Evolutionary conservation across 2,329 filamentous ascomycete species (phyloP).

Genomic region (Macrophomina pseudophaseolina): DNA sequence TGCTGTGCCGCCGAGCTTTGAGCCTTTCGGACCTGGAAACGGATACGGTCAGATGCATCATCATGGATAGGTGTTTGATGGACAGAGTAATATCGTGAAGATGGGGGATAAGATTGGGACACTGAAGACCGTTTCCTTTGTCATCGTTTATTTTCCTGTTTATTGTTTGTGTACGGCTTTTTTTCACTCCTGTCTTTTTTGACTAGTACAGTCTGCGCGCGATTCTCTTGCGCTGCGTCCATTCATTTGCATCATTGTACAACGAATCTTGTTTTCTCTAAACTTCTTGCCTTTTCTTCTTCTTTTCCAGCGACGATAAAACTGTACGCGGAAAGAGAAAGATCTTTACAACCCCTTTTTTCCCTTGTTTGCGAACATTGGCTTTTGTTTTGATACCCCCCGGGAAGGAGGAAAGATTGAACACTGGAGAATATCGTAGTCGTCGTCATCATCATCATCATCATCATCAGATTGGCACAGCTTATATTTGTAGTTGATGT

Average conservation of each 20-base stretch:
- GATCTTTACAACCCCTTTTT: neutral
- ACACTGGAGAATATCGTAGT: neutral
- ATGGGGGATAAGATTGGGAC: conserved; percentile 20
- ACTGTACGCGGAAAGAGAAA: too few relatives aligned
- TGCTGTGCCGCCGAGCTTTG: conserved; percentile 11
- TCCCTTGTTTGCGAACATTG: neutral
- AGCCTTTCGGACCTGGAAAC: conserved; percentile 14
- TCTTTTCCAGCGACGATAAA: neutral
- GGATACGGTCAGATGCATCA: neutral
- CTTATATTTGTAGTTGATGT: neutral
- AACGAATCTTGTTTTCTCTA: conserved; percentile 6
- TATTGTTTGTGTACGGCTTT: neutral
- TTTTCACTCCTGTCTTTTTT: neutral
- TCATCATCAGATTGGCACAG: neutral
- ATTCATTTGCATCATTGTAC: neutral
- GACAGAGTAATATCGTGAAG: neutral
- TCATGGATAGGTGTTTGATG: neutral
- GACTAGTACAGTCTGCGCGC: conserved; percentile 14
- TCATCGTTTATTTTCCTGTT: neutral
- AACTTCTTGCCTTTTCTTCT: neutral
- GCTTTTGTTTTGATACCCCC: neutral
- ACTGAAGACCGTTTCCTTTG: neutral
- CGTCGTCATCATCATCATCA: neutral
- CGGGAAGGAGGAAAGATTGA: neutral
- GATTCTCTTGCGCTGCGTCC: conserved; percentile 2